These are phyloP conservation scores for Cystofilobasidium macerans DNA, from an alignment of 768 basidiomycete species.

Conservation along the genomic window DNA sequence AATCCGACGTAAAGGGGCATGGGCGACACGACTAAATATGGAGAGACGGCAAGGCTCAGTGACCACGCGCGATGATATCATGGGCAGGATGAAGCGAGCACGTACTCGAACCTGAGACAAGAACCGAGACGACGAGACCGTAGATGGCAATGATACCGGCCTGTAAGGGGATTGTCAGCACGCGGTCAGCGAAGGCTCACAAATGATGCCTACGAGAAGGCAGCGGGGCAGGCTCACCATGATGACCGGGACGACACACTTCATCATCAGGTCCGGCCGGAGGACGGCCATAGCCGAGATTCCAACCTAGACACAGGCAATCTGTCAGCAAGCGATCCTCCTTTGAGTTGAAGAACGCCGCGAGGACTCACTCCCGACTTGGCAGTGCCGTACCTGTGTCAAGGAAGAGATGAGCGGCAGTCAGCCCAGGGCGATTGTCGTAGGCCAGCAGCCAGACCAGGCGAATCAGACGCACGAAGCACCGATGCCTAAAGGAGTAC, in stretches of 20 bases:
- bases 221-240: conserved; percentile 45
- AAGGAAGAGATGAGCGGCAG: background rate
- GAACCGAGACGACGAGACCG: conserved; percentile 96
- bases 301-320: conserved; percentile 40
- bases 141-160: conserved; percentile 87
- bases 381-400: conserved; percentile 83
- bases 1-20: conserved; percentile 93
- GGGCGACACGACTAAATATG: conserved; percentile 48
- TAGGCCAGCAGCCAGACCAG: background rate
- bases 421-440: background rate
- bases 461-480: conserved; percentile 18
- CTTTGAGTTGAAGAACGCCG: no score
- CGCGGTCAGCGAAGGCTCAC: background rate
- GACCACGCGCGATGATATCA: no score
- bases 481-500: conserved; percentile 15
- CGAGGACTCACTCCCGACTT: conserved; percentile 67
- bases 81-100: no score
- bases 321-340: background rate
- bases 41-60: background rate
- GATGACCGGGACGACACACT: conserved; percentile 91
- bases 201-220: background rate
- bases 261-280: conserved; percentile 77
- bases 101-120: conserved; percentile 79
- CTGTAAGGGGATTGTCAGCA: conserved; percentile 60
- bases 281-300: conserved; percentile 97